Evolutionary conservation across 805 yeast genomes (phyloP).

Genomic region (Teunomyces gatunensis): DNA sequence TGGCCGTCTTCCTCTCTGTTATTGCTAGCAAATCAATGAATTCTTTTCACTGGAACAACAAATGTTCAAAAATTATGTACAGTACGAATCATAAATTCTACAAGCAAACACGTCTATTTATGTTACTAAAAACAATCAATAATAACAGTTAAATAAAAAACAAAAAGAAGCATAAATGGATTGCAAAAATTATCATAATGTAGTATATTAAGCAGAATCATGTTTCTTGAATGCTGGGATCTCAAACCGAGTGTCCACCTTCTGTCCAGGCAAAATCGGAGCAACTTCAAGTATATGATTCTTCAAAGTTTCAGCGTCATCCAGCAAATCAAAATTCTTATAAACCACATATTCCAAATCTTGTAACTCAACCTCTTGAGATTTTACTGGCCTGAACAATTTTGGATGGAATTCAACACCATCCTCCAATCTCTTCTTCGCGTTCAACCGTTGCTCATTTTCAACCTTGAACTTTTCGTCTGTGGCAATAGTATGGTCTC

Average conservation of each 20-base stretch:
- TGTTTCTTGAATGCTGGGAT: slow-evolving; percentile 11
- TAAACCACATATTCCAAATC: slow-evolving; percentile 65
- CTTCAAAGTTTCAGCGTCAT: slow-evolving; percentile 51
- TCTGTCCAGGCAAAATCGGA: slow-evolving; percentile 84
- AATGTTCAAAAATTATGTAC: not conserved
- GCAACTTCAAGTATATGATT: slow-evolving; percentile 60
- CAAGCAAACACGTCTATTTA: slow-evolving; percentile 1
- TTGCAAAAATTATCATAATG: not conserved
- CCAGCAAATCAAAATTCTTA: slow-evolving; percentile 52
- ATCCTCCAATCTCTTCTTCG: slow-evolving; percentile 71
- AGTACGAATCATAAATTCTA: not conserved
- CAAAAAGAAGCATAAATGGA: not conserved
- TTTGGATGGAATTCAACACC: slow-evolving; percentile 82
- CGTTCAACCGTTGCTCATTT: slow-evolving; percentile 73
- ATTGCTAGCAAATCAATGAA: not conserved
- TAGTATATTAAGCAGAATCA: not conserved
- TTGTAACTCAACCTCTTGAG: slow-evolving; percentile 20
- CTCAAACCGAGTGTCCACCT: slow-evolving; percentile 47
- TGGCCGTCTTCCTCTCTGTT: not conserved
- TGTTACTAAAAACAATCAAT: not conserved
- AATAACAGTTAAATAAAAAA: not conserved
- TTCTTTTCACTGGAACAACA: slow-evolving; percentile 2
- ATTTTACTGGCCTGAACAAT: slow-evolving; percentile 54
- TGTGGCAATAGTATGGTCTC: slow-evolving; percentile 84
- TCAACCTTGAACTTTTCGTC: slow-evolving; percentile 86